Percentiles rank a stretch among this genome's conserved stretches.
Conservation (phyloP, 208 protist species). For the Wallacemonas collosoma region DNA sequence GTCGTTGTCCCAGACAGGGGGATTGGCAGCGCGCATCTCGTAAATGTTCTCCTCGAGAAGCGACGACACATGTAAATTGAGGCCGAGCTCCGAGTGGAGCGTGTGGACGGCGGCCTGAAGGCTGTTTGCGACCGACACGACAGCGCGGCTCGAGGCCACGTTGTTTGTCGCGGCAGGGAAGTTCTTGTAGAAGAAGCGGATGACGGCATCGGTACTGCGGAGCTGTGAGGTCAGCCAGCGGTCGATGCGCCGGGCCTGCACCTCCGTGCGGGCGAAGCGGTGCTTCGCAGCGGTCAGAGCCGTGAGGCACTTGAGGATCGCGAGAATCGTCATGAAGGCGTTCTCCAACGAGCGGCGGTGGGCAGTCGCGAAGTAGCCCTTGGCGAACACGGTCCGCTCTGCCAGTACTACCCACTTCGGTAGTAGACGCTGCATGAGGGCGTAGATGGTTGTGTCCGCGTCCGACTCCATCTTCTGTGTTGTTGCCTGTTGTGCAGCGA, state of each 20-base stretch:
- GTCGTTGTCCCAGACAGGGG: conserved; percentile 51
- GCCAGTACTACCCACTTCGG: conserved; percentile 58
- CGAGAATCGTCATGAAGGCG: conserved; percentile 78
- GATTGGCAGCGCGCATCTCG: conserved; percentile 49
- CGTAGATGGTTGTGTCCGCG: conserved; percentile 8
- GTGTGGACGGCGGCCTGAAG: conserved; percentile 41
- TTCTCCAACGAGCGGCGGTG: conserved; percentile 79
- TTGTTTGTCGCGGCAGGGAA: conserved; percentile 75
- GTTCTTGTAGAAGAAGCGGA: conserved; percentile 74
- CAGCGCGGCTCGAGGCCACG: conserved; percentile 64
- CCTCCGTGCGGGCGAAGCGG: conserved; percentile 43
- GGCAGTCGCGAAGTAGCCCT: conserved; percentile 48
- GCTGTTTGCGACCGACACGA: conserved; percentile 54
- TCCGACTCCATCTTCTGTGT: neutral
- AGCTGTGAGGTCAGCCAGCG: conserved; percentile 61
- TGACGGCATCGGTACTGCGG: conserved; percentile 44
- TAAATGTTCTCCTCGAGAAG: conserved; percentile 38
- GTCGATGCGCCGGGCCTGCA: conserved; percentile 59
- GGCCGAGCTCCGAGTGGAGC: conserved; percentile 58
- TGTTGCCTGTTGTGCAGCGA: conserved; percentile 5
- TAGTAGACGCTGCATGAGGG: conserved; percentile 54
- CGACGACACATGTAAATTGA: conserved; percentile 42
- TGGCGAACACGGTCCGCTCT: conserved; percentile 54
- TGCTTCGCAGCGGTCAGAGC: conserved; percentile 59
- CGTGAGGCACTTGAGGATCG: conserved; percentile 63